phyloP scores from a whole-genome alignment of 495 filamentous ascomycete species.

The Aspergillus panamensis region DNA sequence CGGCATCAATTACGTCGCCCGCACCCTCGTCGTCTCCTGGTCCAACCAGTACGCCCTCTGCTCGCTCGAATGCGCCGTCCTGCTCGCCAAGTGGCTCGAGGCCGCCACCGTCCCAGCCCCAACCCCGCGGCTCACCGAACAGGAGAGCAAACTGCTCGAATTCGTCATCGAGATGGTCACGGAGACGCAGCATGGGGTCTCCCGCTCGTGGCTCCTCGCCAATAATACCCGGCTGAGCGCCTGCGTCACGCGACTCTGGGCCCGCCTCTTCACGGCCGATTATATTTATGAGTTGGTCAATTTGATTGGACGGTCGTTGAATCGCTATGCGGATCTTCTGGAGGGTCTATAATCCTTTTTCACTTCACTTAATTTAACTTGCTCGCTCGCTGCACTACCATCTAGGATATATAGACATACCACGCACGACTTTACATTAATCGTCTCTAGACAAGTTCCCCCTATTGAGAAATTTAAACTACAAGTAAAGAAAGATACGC shows the following conservation, averaged over 20 bases:
- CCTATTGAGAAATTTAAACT: no score
- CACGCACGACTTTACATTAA: no score
- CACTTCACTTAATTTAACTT: no score
- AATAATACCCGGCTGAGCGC: slow-evolving; percentile 59
- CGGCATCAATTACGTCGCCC: slow-evolving; percentile 65
- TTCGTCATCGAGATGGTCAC: slow-evolving; percentile 65
- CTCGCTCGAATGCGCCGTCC: slow-evolving; percentile 66
- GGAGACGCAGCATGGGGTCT: slow-evolving; percentile 57
- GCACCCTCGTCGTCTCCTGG: slow-evolving; percentile 66
- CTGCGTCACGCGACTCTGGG: slow-evolving; percentile 63
- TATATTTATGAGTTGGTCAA: slow-evolving; percentile 67
- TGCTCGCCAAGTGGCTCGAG: slow-evolving; percentile 56
- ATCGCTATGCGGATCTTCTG: slow-evolving; percentile 62
- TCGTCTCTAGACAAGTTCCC: no score
- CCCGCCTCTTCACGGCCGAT: slow-evolving; percentile 62
- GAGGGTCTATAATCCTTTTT: no score
- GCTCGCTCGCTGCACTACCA: no score
- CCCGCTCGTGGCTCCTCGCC: slow-evolving; percentile 46
- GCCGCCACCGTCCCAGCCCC: slow-evolving; percentile 35
- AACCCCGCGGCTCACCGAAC: slow-evolving; percentile 41
- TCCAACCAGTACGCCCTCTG: slow-evolving; percentile 68
- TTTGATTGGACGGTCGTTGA: slow-evolving; percentile 58
- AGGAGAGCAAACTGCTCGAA: slow-evolving; percentile 58
- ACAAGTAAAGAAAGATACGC: no score
- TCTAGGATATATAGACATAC: no score